Evolutionary conservation across 225 moss, liverwort and hornwort species (phyloP).

Genomic region (Neckera pumila): DNA sequence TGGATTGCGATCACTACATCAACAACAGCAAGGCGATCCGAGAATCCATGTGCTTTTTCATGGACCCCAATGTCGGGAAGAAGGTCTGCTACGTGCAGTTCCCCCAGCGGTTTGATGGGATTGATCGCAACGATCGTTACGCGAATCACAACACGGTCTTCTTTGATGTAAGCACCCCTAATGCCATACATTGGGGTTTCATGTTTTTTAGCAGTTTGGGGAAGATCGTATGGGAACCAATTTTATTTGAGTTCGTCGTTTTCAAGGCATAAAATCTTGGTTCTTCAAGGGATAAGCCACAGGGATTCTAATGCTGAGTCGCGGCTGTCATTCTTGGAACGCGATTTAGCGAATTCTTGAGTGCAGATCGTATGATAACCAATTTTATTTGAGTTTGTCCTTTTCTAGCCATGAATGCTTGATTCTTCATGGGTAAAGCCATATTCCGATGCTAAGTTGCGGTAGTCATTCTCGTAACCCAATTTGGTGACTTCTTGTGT

Average conservation of each 20-base stretch:
- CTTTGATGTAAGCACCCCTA: constrained; percentile 44
- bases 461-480: not conserved
- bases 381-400: not conserved
- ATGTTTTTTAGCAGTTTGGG: not conserved
- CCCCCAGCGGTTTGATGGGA: constrained; percentile 88
- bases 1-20: constrained; percentile 96
- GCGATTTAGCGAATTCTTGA: not conserved
- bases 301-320: not conserved
- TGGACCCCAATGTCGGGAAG: constrained; percentile 71
- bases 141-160: constrained; percentile 97
- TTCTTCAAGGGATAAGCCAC: not conserved
- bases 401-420: not conserved
- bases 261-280: not conserved
- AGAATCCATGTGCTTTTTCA: constrained; percentile 86
- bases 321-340: not conserved
- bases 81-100: constrained; percentile 89
- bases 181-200: not conserved
- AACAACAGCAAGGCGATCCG: constrained; percentile 92
- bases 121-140: constrained; percentile 90
- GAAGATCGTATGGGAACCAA: not conserved
- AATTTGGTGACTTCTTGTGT: not conserved
- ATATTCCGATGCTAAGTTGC: not conserved
- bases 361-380: constrained; percentile 15
- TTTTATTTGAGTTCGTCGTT: too few relatives aligned
- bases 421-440: not conserved